Base-by-base conservation (phyloP, 2,329 filamentous ascomycete species). In the Cyphellophora attinorum region DNA sequence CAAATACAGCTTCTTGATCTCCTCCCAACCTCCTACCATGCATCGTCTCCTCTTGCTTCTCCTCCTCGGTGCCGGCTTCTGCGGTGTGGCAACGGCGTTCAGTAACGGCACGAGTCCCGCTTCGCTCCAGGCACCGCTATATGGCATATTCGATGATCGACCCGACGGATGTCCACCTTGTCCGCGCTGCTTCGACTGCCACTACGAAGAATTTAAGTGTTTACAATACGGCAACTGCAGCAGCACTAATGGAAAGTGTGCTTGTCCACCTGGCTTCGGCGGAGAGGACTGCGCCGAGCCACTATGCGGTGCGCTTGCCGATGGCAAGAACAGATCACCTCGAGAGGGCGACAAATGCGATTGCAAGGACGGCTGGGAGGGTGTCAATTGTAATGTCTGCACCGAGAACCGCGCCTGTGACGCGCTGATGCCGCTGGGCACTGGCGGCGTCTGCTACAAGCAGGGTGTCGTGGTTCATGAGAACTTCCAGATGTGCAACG, bases 341-440 rank as follows among this genome's bases (percentile, higher is more conserved):
- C 76, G 91, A 53, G 65, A 76, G 34, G 77, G 75, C 43, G 41
- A 47, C 17, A 34, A 44, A 19, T 98, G 91, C 62, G 66, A 85
- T 27, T 98, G 91, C 59, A 81, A 88, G 53, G 83, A 93, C 23
- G 91, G 91, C 37, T 98, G 91, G 91, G 75, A 75, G 27, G 91
- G 91, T 44, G 89, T 98, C 63, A 98, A 98, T 67, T 98, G 91
- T 74, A 98, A 91, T 52, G 85, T 98, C 37, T 98, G 91, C 61
- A 78, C 81, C 41, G 76, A 78, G 3, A 72, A 96, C 56, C 67
- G 81, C 47, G 88, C 83, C 11, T 98, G 91, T 54, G 76, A 91
- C 55, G 79, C 84, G 19, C 67, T 98, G 60, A 93, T 93, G 79
- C 84, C 85, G 3, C 77, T 80, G 11, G 74, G 74, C 3, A 74